Evolutionary conservation across 2,329 filamentous ascomycete genomes (phyloP), one percentile per base, ranked within the genome.

Genomic region (Cryphonectria radicalis): DNA sequence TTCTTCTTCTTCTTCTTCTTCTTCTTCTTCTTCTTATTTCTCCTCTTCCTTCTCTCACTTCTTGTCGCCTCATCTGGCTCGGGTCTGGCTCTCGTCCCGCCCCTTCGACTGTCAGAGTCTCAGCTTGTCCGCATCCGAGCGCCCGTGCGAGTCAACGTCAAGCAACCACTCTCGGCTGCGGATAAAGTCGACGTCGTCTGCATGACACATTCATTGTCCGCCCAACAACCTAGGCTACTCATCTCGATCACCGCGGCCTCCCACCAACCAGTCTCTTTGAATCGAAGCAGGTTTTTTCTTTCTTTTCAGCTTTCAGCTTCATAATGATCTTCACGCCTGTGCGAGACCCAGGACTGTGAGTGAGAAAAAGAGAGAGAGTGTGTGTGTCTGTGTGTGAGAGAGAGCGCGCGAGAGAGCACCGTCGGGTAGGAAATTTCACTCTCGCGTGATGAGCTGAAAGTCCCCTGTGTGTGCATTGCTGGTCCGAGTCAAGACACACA

Each of bases 401-500:
- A n/a, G n/a, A n/a, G 37, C 1, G 37, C 11, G 37, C 1, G 37
- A 40, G 37, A 40, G 46, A 50, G 19, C 19, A n/a, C 46, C 19
- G 19, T 50, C 46, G 8, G 46, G 7, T 6, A 19, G 46, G 46
- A 32, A 32, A 46, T 50, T 7, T 22, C 46, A 50, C 46, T 3
- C 46, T 19, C 46, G 46, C 46, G 46, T 8, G 28, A 32, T 50
- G 46, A 22, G 46, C 46, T 50, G 46, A 50, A 50, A n/a, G 19
- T n/a, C 37, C 37, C 37, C 37, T 40, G 19, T 22, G 46, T 50
- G 43, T 50, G 46, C 3, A 50, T 55, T 25, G n/a, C 53, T 14
- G 55, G 28, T 32, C 25, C 55, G 55, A 59, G 55, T 59, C 25
- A 59, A 59, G 55, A 59, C 25, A 55, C 46, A 50, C 43, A 46